Conservation (phyloP, 768 basidiomycete genomes). For the Macrolepiota dolichaula region DNA sequence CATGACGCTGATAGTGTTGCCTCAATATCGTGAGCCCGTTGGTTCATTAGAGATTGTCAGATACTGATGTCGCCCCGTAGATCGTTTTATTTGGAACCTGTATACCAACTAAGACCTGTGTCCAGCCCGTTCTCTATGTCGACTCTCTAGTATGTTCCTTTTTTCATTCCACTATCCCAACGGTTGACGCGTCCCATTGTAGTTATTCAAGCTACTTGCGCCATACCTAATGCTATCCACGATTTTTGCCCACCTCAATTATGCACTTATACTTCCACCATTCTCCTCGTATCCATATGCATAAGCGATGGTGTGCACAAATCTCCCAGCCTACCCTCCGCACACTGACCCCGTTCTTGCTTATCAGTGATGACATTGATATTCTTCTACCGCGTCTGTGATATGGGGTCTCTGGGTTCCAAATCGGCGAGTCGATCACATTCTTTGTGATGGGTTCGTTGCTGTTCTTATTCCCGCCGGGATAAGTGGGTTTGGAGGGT, state of each 20-base stretch:
- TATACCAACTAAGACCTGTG: slow-evolving; percentile 81
- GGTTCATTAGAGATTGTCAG: background rate
- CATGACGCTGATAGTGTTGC: slow-evolving; percentile 49
- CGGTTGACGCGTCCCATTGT: background rate
- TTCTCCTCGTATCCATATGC: slow-evolving; percentile 76
- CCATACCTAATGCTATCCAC: slow-evolving; percentile 79
- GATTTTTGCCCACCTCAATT: slow-evolving; percentile 65
- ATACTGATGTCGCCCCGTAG: slow-evolving; percentile 24
- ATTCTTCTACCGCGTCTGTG: slow-evolving; percentile 82
- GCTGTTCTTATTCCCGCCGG: slow-evolving; percentile 78
- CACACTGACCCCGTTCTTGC: background rate
- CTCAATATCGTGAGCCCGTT: slow-evolving; percentile 66
- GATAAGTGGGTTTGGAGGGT: slow-evolving; percentile 67
- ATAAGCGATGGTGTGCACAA: slow-evolving; percentile 59
- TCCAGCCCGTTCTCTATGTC: slow-evolving; percentile 88
- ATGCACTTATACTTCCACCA: slow-evolving; percentile 63
- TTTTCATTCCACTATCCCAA: background rate
- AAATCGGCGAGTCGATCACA: slow-evolving; percentile 85
- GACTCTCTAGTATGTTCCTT: slow-evolving; percentile 50
- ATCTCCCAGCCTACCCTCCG: background rate
- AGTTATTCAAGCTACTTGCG: slow-evolving; percentile 81
- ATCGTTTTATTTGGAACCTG: slow-evolving; percentile 84
- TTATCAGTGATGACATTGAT: slow-evolving; percentile 65
- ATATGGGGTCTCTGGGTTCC: slow-evolving; percentile 86
- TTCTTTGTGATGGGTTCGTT: slow-evolving; percentile 85